Evolutionary conservation across 306 rosid species (phyloP).

Genomic region (Rosa lucieae): DNA sequence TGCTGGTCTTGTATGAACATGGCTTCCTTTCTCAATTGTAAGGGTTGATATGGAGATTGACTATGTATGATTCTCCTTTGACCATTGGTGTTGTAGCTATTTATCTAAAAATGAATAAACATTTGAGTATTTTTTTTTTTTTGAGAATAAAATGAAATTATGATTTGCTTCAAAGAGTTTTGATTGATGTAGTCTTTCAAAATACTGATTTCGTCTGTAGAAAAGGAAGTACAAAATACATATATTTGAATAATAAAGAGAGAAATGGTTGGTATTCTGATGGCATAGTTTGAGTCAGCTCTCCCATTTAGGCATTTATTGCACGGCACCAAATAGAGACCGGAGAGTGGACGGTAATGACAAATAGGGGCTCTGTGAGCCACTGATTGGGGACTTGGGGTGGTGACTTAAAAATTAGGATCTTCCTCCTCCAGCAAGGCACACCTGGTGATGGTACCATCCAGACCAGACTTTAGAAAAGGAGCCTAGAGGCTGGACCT

Average conservation of each 20-base stretch:
- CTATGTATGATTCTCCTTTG: background rate
- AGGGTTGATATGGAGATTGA: background rate
- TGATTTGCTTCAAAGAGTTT: background rate
- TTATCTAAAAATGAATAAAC: background rate
- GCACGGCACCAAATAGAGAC: background rate
- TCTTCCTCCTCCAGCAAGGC: background rate
- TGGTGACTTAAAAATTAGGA: background rate
- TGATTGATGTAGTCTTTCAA: background rate
- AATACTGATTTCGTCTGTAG: background rate
- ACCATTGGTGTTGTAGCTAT: background rate
- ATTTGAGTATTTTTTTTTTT: background rate
- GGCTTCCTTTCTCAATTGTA: background rate
- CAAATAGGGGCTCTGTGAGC: background rate
- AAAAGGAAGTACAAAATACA: background rate
- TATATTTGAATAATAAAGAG: background rate
- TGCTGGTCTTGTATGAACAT: conserved; percentile 5
- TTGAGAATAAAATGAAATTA: too few relatives aligned
- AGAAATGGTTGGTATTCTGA: background rate
- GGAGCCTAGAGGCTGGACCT: background rate
- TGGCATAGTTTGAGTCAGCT: background rate
- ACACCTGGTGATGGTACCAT: background rate
- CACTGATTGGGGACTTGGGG: background rate
- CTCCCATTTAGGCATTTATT: background rate
- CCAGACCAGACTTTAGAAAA: background rate
- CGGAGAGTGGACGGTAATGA: background rate